Evolutionary conservation across 345 rosid genomes (phyloP), one percentile per base, ranked within the genome.

Genomic region (Salix viminalis): DNA sequence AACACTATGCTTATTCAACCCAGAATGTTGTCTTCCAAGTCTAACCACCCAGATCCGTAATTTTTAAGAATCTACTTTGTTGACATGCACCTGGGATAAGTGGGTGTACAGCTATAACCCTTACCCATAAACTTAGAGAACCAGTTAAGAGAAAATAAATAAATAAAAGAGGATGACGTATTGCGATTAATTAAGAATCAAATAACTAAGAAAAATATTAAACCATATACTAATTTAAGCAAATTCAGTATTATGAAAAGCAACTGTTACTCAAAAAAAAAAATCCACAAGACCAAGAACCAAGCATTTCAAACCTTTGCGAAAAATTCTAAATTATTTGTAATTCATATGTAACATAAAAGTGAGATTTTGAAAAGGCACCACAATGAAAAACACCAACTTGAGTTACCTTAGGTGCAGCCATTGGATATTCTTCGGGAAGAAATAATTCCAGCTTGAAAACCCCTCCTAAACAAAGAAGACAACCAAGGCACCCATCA

Each of bases 371-470:
- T 18, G 12, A 7, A 32, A 23, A 60, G n/a, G 5, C 10, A 30
- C 14, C n/a, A 11, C 18, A 18, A 70, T 1, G 6, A 42, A n/a
- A 26, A 28, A 14, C n/a, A 41, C 8, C 62, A 9, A 64, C 4
- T 15, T 70, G 61, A 6, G 10, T 26, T 91, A 95, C 99, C 97
- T 95, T 95, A 50, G 99, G 99, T 41, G 99, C 98, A 46, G 99
- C 93, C 98, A 96, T 96, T 50, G 99, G 99, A 86, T 96, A 96
- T 81, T 96, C 99, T 89, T 96, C 99, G 28, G 99, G 99, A 77
- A 96, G 87, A 87, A 96, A 96, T 73, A 96, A 87, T 80, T 96
- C 99, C 94, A 96, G 85, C 88, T 96, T 96, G 92, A 96, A 96
- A 71, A 96, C 98, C 26, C 99, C 99, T 46, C 98, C 98, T 96